Percentiles rank a stretch among this genome's conserved stretches.
Evolutionary conservation across 176 grass and related monocot genomes (phyloP).

Genomic region (Aegilops longissima): DNA sequence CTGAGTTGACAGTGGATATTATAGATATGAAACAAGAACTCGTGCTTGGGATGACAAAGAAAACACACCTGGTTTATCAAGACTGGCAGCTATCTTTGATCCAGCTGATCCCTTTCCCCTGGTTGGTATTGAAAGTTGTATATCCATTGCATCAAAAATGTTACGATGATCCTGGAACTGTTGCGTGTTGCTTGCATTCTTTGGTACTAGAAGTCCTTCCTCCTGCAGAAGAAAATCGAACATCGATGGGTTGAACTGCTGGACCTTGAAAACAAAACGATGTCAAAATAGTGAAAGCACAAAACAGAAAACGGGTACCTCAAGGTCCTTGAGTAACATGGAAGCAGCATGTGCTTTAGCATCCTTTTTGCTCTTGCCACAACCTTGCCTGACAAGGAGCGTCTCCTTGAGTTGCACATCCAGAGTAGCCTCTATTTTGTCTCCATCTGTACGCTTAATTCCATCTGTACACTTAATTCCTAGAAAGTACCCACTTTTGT

Average conservation of each 20-base stretch:
- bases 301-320: slow-evolving; percentile 46
- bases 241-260: slow-evolving; percentile 14
- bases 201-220: slow-evolving; percentile 47
- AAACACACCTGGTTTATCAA: slow-evolving; percentile 54
- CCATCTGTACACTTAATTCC: slow-evolving; percentile 47
- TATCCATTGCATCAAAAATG: slow-evolving; percentile 41
- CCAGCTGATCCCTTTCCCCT: slow-evolving; percentile 6
- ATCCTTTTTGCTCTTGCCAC: slow-evolving; percentile 58
- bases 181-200: slow-evolving; percentile 47
- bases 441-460: slow-evolving; percentile 51
- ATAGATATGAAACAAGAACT: background rate
- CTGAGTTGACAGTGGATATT: slow-evolving; percentile 1
- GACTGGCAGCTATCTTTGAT: background rate
- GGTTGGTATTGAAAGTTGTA: slow-evolving; percentile 27
- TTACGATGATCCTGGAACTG: slow-evolving; percentile 31
- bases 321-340: slow-evolving; percentile 75
- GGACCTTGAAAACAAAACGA: slow-evolving; percentile 4
- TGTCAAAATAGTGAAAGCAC: slow-evolving; percentile 20
- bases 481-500: slow-evolving; percentile 69
- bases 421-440: slow-evolving; percentile 53
- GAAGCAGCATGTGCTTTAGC: slow-evolving; percentile 85
- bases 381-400: slow-evolving; percentile 54
- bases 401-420: slow-evolving; percentile 72
- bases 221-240: slow-evolving; percentile 47
- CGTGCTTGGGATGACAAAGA: background rate